Base-by-base conservation (phyloP, 164 flowering plant genomes). In the Sedum album region DNA sequence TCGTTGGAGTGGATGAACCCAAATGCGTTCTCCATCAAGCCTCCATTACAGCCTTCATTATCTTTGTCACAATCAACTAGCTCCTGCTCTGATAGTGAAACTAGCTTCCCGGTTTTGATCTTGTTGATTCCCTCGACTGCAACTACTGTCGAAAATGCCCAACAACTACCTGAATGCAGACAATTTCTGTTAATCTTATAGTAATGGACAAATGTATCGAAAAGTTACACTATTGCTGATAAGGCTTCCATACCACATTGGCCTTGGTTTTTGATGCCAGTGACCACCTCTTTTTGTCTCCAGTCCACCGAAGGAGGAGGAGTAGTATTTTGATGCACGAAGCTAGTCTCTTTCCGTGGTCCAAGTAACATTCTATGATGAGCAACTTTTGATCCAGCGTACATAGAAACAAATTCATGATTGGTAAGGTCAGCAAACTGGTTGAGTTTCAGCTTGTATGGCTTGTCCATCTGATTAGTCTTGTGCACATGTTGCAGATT, bases 381-480 rank as follows among this genome's bases (percentile, higher is more conserved):
- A 41, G 66, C 76, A 21, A 86, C 76, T 53, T 85, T 88, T 0
- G 89, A 85, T 17, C 85, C 77, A 6, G 82, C 82, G 44, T 76
- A 83, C 1, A 35, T 53, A 46, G 35, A 72, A 63, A 75, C 72
- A 69, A 87, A 87, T 68, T 89, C 91, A 70, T 80, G 82, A 74
- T 80, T 85, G 60, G 90, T 85, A 86, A 87, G 72, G 79, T 81
- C 95, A 1, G 85, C 91, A 79, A 79, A 88, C 85, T 76, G 76
- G 80, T 88, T 88, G 72, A 88, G 72, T 65, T 73, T 83, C 74
- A 88, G 67, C 78, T 86, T 86, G 69, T 88, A 88, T 35, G 90
- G 93, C 76, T 72, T 80, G 49, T 82, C 80, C 83, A 79, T 75
- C 70, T 82, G 74, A 81, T 88, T 88, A n/a, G 77, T 76, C 46